Evolutionary conservation across 768 basidiomycete genomes (phyloP).

Genomic region (Xerocomus spinulosus): DNA sequence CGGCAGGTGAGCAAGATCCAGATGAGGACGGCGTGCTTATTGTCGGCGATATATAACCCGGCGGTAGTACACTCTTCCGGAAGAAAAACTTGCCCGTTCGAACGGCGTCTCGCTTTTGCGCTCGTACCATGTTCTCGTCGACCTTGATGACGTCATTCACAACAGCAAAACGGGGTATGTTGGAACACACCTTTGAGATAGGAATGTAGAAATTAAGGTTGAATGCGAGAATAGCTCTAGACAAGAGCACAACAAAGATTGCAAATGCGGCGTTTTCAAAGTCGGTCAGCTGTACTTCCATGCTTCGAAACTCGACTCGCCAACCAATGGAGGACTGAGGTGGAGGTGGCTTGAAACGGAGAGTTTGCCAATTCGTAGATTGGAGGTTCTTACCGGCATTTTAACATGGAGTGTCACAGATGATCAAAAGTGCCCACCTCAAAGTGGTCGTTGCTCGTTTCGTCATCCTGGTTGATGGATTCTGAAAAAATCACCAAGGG

Average conservation of each 20-base stretch:
- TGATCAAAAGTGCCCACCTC: constrained; percentile 53
- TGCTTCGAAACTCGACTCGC: constrained; percentile 97
- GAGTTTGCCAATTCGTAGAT: constrained; percentile 99
- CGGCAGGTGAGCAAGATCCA: constrained; percentile 34
- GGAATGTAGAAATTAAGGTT: constrained; percentile 94
- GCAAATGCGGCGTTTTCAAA: constrained; percentile 98
- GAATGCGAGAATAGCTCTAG: constrained; percentile 88
- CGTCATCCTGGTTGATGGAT: constrained; percentile 88
- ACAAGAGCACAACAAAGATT: constrained; percentile 90
- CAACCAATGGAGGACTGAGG: constrained; percentile 91
- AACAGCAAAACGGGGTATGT: not conserved
- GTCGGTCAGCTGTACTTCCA: constrained; percentile 99
- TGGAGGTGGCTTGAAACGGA: constrained; percentile 98
- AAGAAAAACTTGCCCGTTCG: constrained; percentile 79
- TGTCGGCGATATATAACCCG: constrained; percentile 33
- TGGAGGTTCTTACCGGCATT: constrained; percentile 73
- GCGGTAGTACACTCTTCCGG: constrained; percentile 77
- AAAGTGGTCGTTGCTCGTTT: constrained; percentile 86
- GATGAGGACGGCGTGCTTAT: constrained; percentile 47
- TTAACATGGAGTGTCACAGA: not conserved
- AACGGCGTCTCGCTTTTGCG: constrained; percentile 80
- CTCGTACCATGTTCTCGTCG: constrained; percentile 92
- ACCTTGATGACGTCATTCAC: constrained; percentile 50
- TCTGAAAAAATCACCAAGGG: constrained; percentile 95
- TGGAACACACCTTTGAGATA: constrained; percentile 75